Conservation (phyloP, 2,329 filamentous ascomycete species). For the Herpotrichia juniperi region DNA sequence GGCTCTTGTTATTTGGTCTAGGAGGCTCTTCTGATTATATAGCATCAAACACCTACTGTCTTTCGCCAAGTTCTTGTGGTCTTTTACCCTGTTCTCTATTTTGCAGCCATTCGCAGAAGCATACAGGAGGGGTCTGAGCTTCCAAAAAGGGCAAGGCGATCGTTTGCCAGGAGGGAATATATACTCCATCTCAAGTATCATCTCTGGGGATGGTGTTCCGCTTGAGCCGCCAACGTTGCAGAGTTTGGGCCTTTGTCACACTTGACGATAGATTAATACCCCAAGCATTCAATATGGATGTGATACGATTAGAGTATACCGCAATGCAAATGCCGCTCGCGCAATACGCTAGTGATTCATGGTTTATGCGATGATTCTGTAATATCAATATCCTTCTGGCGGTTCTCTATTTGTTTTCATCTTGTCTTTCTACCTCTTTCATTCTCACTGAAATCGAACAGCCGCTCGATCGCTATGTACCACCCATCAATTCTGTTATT, state of each 20-base stretch:
- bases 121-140: too few species aligned
- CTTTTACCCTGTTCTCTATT: too few species aligned
- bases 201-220: not conserved
- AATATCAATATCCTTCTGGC: too few species aligned
- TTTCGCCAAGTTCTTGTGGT: too few species aligned
- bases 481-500: conserved; percentile 15
- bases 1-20: too few species aligned
- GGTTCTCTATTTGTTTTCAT: not conserved
- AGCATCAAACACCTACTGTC: too few species aligned
- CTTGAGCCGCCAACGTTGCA: not conserved
- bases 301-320: conserved; percentile 8
- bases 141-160: not conserved
- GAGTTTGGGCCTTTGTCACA: not conserved
- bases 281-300: conserved; percentile 4
- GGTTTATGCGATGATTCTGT: not conserved
- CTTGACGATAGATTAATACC: conserved; percentile 5
- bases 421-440: not conserved
- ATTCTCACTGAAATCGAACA: not conserved
- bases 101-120: too few species aligned
- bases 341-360: conserved; percentile 5
- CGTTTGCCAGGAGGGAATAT: not conserved
- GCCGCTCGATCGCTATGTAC: conserved; percentile 16
- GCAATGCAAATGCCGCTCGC: conserved; percentile 5
- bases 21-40: too few species aligned
- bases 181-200: not conserved